These are phyloP conservation scores for Cercospora zeina DNA, from an alignment of 2,329 filamentous ascomycete species.

Conservation along the genomic window DNA sequence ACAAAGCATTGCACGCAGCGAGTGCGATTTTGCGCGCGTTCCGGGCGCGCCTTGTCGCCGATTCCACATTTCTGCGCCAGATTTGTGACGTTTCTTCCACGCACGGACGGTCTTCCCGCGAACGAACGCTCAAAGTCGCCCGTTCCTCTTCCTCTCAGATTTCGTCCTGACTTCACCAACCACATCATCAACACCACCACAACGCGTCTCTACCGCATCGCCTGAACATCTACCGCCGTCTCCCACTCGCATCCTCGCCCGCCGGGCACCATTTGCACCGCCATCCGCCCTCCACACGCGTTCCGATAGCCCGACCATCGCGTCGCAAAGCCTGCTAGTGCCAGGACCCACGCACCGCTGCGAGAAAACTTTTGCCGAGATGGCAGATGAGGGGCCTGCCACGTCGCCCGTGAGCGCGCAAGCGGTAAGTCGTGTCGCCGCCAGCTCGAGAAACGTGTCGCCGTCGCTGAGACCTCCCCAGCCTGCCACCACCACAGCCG, in stretches of 20 bases:
- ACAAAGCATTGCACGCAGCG: constrained; percentile 31
- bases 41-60: constrained; percentile 12
- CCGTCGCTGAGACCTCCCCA: constrained; percentile 32
- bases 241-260: constrained; percentile 12
- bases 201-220: constrained; percentile 28
- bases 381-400: constrained; percentile 38
- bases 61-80: constrained; percentile 18
- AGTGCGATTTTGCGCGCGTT: constrained; percentile 25
- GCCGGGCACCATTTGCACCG: constrained; percentile 19
- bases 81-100: constrained; percentile 16
- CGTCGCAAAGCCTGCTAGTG: constrained; percentile 32
- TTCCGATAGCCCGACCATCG: constrained; percentile 26
- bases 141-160: constrained; percentile 17
- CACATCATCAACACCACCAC: constrained; percentile 30
- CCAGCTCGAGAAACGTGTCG: constrained; percentile 20
- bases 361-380: constrained; percentile 27
- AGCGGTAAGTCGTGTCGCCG: constrained; percentile 31
- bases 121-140: constrained; percentile 8
- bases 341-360: constrained; percentile 15
- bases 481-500: constrained; percentile 25
- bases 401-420: constrained; percentile 34
- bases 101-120: background rate
- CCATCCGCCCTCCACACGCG: constrained; percentile 24
- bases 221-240: constrained; percentile 19
- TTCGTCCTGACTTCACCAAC: constrained; percentile 22